Percentiles rank a stretch among this genome's conserved stretches.
These are phyloP conservation scores for Medicago ruthenica DNA, from an alignment of 306 rosid genomes.

Conservation along the genomic window DNA sequence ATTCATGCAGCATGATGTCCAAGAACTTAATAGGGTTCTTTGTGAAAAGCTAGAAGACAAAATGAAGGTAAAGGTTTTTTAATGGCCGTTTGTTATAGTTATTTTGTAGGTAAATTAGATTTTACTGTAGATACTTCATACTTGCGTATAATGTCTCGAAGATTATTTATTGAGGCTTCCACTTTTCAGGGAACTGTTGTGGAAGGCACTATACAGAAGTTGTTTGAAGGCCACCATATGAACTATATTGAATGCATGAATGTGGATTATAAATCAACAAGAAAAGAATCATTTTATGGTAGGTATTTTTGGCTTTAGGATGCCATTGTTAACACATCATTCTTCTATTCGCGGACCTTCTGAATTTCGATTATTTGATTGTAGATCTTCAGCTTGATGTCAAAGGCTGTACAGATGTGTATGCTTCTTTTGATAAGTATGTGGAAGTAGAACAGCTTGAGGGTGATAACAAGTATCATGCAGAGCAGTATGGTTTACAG, in stretches of 20 bases:
- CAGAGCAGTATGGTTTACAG: constrained; percentile 89
- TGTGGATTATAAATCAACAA: constrained; percentile 89
- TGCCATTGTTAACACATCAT: constrained; percentile 18
- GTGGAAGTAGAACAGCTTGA: constrained; percentile 95
- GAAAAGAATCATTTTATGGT: constrained; percentile 98
- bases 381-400: constrained; percentile 97
- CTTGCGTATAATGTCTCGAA: constrained; percentile 43
- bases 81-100: constrained; percentile 4
- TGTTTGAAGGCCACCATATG: constrained; percentile 98
- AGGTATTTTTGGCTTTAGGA: constrained; percentile 39
- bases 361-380: constrained; percentile 34
- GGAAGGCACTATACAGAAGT: constrained; percentile 91
- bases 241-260: constrained; percentile 91
- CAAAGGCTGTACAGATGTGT: constrained; percentile 91
- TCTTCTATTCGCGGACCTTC: constrained; percentile 25
- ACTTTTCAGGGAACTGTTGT: constrained; percentile 89
- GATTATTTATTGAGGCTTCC: constrained; percentile 35
- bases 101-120: constrained; percentile 13
- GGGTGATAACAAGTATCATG: constrained; percentile 94
- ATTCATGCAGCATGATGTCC: constrained; percentile 97
- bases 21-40: constrained; percentile 93
- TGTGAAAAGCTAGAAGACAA: constrained; percentile 96
- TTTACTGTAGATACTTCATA: constrained; percentile 25
- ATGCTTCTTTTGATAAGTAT: constrained; percentile 92
- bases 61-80: constrained; percentile 78